Conservation (phyloP, 2,329 filamentous ascomycete genomes). For the Fusarium sp. region DNA sequence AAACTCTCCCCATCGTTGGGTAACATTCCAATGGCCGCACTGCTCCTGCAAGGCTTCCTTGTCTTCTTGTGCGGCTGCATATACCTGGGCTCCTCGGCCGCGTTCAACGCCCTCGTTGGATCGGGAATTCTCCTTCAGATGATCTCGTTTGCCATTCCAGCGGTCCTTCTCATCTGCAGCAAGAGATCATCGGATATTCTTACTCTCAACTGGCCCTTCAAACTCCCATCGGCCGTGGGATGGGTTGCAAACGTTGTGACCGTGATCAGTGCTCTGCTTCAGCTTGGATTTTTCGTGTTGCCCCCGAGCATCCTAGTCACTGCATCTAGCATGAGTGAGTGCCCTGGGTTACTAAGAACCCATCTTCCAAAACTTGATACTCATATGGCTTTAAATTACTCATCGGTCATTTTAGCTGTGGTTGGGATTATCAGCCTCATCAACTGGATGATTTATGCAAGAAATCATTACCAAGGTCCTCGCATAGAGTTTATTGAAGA, state of each 20-base stretch:
- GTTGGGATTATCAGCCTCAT: neutral
- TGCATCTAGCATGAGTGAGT: slow-evolving; percentile 19
- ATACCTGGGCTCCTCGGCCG: slow-evolving; percentile 21
- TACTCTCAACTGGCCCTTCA: slow-evolving; percentile 6
- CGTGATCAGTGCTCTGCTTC: slow-evolving; percentile 9
- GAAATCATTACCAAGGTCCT: neutral
- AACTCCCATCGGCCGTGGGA: slow-evolving; percentile 11
- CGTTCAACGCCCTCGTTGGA: slow-evolving; percentile 25
- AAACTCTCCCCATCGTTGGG: no score
- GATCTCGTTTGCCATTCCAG: slow-evolving; percentile 17
- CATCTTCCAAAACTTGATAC: no score
- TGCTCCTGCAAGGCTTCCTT: no score
- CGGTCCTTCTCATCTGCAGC: slow-evolving; percentile 5
- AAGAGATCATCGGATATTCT: slow-evolving; percentile 13
- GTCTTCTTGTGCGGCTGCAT: slow-evolving; percentile 17
- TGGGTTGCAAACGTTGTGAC: slow-evolving; percentile 17
- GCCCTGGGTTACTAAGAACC: no score
- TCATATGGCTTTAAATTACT: no score
- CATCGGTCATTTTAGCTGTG: no score
- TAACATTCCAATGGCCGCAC: no score
- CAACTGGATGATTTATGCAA: neutral
- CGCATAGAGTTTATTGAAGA: neutral
- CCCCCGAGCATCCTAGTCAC: slow-evolving; percentile 19
- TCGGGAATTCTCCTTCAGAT: neutral
- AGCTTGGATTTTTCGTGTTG: slow-evolving; percentile 14